Conservation (phyloP, 805 yeast species). For the Wickerhamomyces sydowiorum region DNA sequence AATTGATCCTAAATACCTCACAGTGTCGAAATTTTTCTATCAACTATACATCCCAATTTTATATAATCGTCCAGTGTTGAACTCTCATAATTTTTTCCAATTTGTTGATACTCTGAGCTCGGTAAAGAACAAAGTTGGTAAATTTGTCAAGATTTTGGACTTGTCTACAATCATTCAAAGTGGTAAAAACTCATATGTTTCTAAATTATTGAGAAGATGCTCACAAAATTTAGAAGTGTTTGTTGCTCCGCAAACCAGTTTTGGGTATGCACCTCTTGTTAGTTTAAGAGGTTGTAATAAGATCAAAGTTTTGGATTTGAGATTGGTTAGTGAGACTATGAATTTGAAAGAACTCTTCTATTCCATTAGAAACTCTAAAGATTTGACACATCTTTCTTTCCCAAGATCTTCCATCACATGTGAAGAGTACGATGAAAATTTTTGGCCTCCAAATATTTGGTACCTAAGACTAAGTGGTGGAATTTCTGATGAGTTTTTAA, state of each 20-base stretch:
- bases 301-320: slow-evolving; percentile 63
- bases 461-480: slow-evolving; percentile 85
- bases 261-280: slow-evolving; percentile 87
- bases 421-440: slow-evolving; percentile 41
- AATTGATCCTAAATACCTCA: slow-evolving; percentile 42
- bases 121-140: slow-evolving; percentile 44
- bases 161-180: slow-evolving; percentile 77
- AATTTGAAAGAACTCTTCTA: slow-evolving; percentile 74
- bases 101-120: slow-evolving; percentile 68
- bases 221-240: slow-evolving; percentile 58
- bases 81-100: slow-evolving; percentile 58
- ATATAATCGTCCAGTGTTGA: slow-evolving; percentile 57
- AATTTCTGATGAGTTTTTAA: slow-evolving; percentile 72
- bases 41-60: slow-evolving; percentile 53
- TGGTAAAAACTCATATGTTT: slow-evolving; percentile 87
- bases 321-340: slow-evolving; percentile 86
- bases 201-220: slow-evolving; percentile 76
- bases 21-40: slow-evolving; percentile 61
- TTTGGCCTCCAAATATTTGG: slow-evolving; percentile 79
- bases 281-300: slow-evolving; percentile 67
- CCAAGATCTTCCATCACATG: slow-evolving; percentile 85
- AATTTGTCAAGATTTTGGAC: slow-evolving; percentile 60
- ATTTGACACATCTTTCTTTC: slow-evolving; percentile 71
- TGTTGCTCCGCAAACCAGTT: slow-evolving; percentile 91
- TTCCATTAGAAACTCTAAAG: slow-evolving; percentile 57